Base-by-base conservation (phyloP, 148 eudicot genomes). In the Polygonum aviculare region DNA sequence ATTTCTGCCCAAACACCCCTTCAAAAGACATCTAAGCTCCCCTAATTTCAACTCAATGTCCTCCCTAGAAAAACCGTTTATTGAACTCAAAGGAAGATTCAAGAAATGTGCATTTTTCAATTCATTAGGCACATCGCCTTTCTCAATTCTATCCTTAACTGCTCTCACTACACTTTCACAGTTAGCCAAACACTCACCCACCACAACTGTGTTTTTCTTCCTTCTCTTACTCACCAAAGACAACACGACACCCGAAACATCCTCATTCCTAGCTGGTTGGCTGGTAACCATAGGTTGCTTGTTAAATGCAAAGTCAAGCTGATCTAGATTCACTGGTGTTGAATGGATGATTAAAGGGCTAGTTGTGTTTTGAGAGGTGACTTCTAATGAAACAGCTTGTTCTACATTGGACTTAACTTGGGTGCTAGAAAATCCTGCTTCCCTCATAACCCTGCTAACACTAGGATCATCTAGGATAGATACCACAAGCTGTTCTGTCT, bases 361-460 rank as follows among this genome's bases (percentile, higher is more conserved):
- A 54, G 22, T 40, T 40, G 44, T 18, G 40, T 67, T 67, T 38
- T 78, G 83, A 72, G 82, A 78, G 50, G 77, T 54, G 78, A 80
- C 78, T 69, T 90, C 87, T 65, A 83, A 72, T 5, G 87, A 77
- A 18, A 88, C 82, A 65, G 84, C 80, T 78, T 91, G 87, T 49
- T 93, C 94, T 18, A 93, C 90, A 40, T 88, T 87, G 67, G 86
- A 63, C 84, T 93, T 93, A 15, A 93, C 90, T 74, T 85, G 90
- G 2, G 97, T 81, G 77, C 98, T 93, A 12, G 92, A 85, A 77
- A 93, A 93, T 7, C 97, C 93, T 73, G 98, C 98, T 77, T 93
- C 98, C 35, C 94, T 86, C 98, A 93, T 93, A 54, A 91, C 98
- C 81, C 98, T 83, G 79, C 98, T 93, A 36, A 93, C 97, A 83